A percentile compares a stretch with the other conserved stretches of the same genome.
Conservation (phyloP, 257 asterid species). For the Solanum sejunctum region DNA sequence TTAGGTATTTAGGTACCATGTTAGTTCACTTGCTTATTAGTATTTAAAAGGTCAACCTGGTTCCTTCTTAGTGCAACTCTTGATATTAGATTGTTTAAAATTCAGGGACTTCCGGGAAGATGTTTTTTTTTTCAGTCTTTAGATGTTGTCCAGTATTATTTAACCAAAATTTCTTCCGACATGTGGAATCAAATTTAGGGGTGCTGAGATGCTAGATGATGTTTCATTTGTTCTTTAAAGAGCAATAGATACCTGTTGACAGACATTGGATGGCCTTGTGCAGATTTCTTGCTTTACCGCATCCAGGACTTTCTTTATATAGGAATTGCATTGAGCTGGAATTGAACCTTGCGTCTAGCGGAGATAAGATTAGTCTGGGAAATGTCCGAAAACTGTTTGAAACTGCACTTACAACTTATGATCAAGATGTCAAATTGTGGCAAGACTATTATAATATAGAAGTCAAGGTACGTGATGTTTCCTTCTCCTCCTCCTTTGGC, state of each 20-base stretch:
- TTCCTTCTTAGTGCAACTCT: not conserved
- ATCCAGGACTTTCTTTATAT: conserved; percentile 63
- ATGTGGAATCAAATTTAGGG: not conserved
- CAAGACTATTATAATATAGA: conserved; percentile 72
- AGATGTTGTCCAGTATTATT: not conserved
- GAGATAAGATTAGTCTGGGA: conserved; percentile 39
- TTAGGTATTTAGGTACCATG: not conserved
- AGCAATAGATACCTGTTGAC: not conserved
- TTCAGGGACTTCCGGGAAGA: not conserved
- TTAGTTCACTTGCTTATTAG: not conserved
- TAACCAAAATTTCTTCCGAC: not conserved
- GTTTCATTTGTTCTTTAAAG: not conserved
- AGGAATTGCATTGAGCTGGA: conserved; percentile 67
- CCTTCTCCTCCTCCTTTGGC: not conserved
- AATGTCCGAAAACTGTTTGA: conserved; percentile 69
- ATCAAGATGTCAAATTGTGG: conserved; percentile 71
- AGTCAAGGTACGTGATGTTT: conserved; percentile 40
- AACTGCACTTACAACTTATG: conserved; percentile 68
- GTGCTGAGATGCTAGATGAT: not conserved
- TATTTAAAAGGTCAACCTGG: not conserved
- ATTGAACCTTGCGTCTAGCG: conserved; percentile 49
- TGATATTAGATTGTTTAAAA: not conserved
- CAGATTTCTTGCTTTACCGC: conserved; percentile 85
- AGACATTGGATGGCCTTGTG: not conserved
- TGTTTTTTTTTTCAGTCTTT: not conserved